Evolutionary conservation across 148 eudicot genomes (phyloP).

Genomic region (Beta vulgaris): DNA sequence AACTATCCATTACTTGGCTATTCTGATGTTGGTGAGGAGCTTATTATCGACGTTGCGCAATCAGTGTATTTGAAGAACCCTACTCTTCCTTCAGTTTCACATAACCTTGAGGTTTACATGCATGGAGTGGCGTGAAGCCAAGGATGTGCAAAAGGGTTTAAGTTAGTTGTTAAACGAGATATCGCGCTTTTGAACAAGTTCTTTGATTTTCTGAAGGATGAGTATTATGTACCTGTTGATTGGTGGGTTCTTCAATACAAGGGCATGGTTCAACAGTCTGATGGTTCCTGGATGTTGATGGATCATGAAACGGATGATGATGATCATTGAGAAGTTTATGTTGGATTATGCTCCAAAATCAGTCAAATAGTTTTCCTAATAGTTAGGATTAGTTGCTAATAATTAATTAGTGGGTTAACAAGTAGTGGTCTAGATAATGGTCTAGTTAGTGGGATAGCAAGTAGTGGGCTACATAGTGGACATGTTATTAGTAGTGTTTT

Average conservation of each 20-base stretch:
- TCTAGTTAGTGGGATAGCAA: no score
- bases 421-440: no score
- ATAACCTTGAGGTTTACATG: conserved; percentile 65
- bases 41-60: conserved; percentile 43
- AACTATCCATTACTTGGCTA: conserved; percentile 53
- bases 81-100: conserved; percentile 40
- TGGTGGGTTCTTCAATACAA: conserved; percentile 68
- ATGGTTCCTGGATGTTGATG: conserved; percentile 68
- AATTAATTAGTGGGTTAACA: no score
- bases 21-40: conserved; percentile 53
- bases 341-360: no score
- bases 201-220: conserved; percentile 50
- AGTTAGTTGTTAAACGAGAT: conserved; percentile 54
- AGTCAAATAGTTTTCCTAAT: no score
- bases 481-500: no score
- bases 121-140: conserved; percentile 76
- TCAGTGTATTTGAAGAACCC: conserved; percentile 57
- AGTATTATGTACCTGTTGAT: conserved; percentile 43
- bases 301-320: conserved; percentile 48
- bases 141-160: conserved; percentile 41
- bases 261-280: conserved; percentile 75
- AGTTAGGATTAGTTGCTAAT: no score
- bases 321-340: no score
- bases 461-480: no score
- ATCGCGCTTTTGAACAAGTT: conserved; percentile 56